A percentile compares a stretch with the other conserved stretches of the same genome.
phyloP scores from a whole-genome alignment of 1,284 basidiomycete genomes.

The Irpex sp. region DNA sequence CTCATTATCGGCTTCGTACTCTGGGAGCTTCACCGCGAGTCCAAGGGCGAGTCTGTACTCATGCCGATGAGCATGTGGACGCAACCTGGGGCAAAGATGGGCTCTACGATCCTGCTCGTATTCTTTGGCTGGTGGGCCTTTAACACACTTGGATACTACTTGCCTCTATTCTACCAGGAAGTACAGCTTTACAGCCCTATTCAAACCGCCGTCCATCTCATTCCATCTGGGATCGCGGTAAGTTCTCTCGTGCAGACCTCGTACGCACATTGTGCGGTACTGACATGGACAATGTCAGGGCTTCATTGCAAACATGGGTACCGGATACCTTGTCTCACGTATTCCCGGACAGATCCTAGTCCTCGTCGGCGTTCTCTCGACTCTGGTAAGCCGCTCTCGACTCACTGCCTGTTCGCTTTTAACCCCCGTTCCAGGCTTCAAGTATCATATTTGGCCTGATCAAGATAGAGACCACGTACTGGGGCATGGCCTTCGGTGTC shows the following conservation, averaged over 20 bases:
- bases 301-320: constrained; percentile 24
- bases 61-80: constrained; percentile 35
- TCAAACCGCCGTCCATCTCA: constrained; percentile 28
- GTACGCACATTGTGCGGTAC: not conserved
- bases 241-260: not conserved
- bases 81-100: constrained; percentile 29
- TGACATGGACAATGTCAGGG: constrained; percentile 13
- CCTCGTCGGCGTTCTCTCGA: constrained; percentile 23
- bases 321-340: constrained; percentile 25
- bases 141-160: constrained; percentile 31
- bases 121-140: constrained; percentile 33
- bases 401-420: not conserved
- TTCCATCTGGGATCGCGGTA: constrained; percentile 27
- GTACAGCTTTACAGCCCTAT: constrained; percentile 28
- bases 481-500: constrained; percentile 29
- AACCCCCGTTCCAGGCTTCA: constrained; percentile 20
- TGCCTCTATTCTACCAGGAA: constrained; percentile 30
- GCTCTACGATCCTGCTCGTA: constrained; percentile 26
- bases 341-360: constrained; percentile 28
- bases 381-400: constrained; percentile 21
- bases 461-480: constrained; percentile 29
- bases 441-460: constrained; percentile 31
- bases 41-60: constrained; percentile 25
- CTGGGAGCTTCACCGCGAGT: constrained; percentile 31
- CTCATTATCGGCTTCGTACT: constrained; percentile 28